phyloP scores from a whole-genome alignment of 1,139 yeast genomes.

The Arxiozyma slooffiae region DNA sequence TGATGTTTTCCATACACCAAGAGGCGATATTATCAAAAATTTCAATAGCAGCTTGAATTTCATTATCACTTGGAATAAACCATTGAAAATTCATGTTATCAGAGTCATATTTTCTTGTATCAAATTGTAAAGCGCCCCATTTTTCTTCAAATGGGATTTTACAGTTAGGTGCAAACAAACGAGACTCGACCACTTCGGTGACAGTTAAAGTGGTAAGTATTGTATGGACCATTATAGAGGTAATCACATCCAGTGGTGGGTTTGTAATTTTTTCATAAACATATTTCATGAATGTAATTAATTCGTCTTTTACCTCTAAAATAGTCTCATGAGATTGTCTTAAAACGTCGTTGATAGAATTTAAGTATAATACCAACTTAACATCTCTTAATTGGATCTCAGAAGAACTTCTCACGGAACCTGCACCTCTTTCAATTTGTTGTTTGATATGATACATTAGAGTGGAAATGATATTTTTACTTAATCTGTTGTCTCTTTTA shows the following conservation, averaged over 20 bases:
- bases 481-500: conserved; percentile 38
- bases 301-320: conserved; percentile 38
- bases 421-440: conserved; percentile 78
- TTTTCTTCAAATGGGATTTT: conserved; percentile 37
- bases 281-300: conserved; percentile 42
- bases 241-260: conserved; percentile 41
- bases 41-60: conserved; percentile 53
- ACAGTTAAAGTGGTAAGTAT: conserved; percentile 56
- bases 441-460: conserved; percentile 39
- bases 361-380: conserved; percentile 64
- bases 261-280: conserved; percentile 58
- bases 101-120: conserved; percentile 34
- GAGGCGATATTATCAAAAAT: conserved; percentile 46
- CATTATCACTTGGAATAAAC: conserved; percentile 58
- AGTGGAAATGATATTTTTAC: conserved; percentile 33
- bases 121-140: conserved; percentile 70
- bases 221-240: conserved; percentile 53
- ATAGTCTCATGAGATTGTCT: conserved; percentile 56
- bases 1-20: conserved; percentile 38
- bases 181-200: conserved; percentile 47
- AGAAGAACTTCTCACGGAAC: conserved; percentile 57
- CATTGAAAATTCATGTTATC: conserved; percentile 53
- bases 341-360: conserved; percentile 60
- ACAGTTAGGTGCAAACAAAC: conserved; percentile 40
- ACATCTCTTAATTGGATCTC: conserved; percentile 72